These are phyloP conservation scores for Melanopsichium pennsylvanicum DNA, from an alignment of 1,284 basidiomycete genomes.

Conservation along the genomic window DNA sequence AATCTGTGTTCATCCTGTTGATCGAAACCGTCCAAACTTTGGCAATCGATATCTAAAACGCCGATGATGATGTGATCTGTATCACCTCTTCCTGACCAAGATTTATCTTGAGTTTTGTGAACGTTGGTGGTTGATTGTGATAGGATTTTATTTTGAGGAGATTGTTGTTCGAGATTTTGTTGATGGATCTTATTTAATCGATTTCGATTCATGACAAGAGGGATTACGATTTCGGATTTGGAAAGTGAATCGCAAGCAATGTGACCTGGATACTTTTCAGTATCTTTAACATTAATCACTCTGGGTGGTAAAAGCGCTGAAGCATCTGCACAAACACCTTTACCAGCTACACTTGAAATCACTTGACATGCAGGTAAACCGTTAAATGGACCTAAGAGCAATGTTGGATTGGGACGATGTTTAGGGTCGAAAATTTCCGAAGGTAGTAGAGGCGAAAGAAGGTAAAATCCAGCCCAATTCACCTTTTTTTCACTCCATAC, in stretches of 20 bases:
- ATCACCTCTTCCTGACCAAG: conserved; percentile 56
- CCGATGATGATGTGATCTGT: conserved; percentile 63
- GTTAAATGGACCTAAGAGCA: conserved; percentile 66
- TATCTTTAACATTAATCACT: conserved; percentile 63
- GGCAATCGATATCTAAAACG: conserved; percentile 67
- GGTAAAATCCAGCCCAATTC: conserved; percentile 67
- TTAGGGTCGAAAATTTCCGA: conserved; percentile 11
- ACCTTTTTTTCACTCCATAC: conserved; percentile 52
- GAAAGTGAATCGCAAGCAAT: conserved; percentile 67
- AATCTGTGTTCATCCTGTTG: conserved; percentile 63
- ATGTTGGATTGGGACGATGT: conserved; percentile 32
- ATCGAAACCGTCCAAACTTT: conserved; percentile 63
- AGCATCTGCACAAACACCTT: conserved; percentile 67
- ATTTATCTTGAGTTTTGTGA: conserved; percentile 11
- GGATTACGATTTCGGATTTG: conserved; percentile 66
- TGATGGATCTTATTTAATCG: conserved; percentile 29
- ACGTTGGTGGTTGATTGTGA: too few relatives aligned
- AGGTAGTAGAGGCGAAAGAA: conserved; percentile 64
- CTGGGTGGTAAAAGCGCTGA: conserved; percentile 55
- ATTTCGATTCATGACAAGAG: conserved; percentile 55
- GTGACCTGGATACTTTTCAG: conserved; percentile 65
- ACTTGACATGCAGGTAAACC: conserved; percentile 67
- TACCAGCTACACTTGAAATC: conserved; percentile 58
- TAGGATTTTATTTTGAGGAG: background rate
- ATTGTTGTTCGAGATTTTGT: conserved; percentile 22